Percentiles rank a stretch among this genome's conserved stretches.
Conservation (phyloP, 768 basidiomycete genomes). For the Lyophyllum semitale region DNA sequence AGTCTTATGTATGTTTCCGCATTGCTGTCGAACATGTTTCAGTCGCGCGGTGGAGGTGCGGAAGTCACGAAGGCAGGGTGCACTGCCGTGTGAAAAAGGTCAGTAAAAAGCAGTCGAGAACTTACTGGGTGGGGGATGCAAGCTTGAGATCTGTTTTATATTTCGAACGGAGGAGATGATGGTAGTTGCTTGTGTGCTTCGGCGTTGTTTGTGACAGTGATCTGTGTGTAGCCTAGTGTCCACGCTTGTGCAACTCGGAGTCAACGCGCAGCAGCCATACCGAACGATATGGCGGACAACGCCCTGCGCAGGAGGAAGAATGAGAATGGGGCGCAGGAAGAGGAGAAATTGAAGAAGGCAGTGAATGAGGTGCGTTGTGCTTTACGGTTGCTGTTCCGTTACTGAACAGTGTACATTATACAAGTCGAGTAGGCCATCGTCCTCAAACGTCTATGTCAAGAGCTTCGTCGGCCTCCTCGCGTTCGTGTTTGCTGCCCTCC, state of each 20-base stretch:
- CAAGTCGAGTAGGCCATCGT: neutral
- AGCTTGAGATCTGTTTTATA: too few relatives aligned
- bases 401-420: neutral
- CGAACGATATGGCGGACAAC: slow-evolving; percentile 4
- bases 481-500: slow-evolving; percentile 6
- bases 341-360: neutral
- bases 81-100: too few relatives aligned
- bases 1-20: too few relatives aligned
- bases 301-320: slow-evolving; percentile 11
- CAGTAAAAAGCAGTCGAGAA: too few relatives aligned
- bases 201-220: too few relatives aligned
- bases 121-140: too few relatives aligned
- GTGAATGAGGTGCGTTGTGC: neutral
- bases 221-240: neutral
- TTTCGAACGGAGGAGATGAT: too few relatives aligned
- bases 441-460: neutral
- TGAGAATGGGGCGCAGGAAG: slow-evolving; percentile 3
- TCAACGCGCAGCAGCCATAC: neutral
- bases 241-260: neutral
- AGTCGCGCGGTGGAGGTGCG: too few relatives aligned
- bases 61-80: too few relatives aligned
- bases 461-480: slow-evolving; percentile 6
- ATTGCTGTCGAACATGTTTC: too few relatives aligned
- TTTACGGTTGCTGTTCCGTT: neutral
- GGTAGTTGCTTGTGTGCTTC: too few relatives aligned